These are phyloP conservation scores for Venturia asperata DNA, from an alignment of 2,329 filamentous ascomycete species.

Conservation along the genomic window DNA sequence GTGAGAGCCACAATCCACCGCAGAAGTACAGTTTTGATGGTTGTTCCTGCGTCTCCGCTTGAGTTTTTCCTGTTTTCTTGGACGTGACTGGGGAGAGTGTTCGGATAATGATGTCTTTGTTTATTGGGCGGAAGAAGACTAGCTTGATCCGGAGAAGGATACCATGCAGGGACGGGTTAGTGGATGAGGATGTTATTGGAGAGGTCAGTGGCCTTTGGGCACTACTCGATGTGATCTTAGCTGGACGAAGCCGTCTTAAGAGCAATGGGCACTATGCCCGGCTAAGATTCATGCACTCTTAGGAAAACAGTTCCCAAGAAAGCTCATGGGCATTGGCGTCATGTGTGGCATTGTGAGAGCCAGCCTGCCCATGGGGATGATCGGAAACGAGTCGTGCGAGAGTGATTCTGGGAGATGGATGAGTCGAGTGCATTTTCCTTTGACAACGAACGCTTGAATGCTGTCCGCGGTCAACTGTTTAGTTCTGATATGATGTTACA, in stretches of 20 bases:
- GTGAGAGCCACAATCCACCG: background rate
- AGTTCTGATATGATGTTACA: too few species aligned
- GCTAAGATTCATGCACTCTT: too few species aligned
- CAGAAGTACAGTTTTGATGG: background rate
- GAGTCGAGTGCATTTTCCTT: background rate
- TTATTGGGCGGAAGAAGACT: background rate
- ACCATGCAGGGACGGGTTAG: background rate
- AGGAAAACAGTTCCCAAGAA: background rate
- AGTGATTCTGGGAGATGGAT: background rate
- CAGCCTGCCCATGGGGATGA: background rate
- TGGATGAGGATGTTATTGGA: too few species aligned
- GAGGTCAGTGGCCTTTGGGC: too few species aligned
- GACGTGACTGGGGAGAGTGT: background rate
- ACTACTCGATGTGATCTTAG: too few species aligned
- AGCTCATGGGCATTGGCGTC: background rate
- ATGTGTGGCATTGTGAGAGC: background rate
- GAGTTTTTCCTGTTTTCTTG: too few species aligned
- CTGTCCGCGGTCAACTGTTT: too few species aligned
- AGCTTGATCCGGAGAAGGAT: background rate
- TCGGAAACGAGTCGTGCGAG: constrained; percentile 4
- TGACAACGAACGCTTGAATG: too few species aligned
- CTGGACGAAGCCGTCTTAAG: too few species aligned
- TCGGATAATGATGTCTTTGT: background rate
- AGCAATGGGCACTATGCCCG: too few species aligned
- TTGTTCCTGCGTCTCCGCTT: too few species aligned